A percentile compares a stretch with the other conserved stretches of the same genome.
These are phyloP conservation scores for Flaveria floridana DNA, from an alignment of 140 eudicot species.

Conservation along the genomic window DNA sequence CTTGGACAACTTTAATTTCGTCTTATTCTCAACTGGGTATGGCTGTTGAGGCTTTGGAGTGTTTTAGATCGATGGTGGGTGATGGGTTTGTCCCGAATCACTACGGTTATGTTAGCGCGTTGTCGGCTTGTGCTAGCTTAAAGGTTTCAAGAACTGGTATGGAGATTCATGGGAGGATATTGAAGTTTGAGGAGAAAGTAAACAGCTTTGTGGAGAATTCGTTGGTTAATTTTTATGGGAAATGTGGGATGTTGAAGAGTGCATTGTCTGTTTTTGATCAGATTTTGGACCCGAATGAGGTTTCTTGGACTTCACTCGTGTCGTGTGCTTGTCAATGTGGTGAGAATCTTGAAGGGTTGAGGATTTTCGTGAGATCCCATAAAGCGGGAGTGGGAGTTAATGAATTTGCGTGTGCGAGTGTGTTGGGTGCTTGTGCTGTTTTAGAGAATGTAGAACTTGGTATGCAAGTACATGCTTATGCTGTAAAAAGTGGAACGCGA, in stretches of 20 bases:
- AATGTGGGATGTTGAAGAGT: conserved; percentile 55
- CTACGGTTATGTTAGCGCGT: conserved; percentile 59
- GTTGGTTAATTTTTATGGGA: conserved; percentile 71
- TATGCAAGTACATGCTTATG: conserved; percentile 52
- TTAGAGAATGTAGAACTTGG: conserved; percentile 43
- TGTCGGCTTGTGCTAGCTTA: conserved; percentile 50
- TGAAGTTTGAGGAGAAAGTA: conserved; percentile 33
- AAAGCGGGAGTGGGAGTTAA: conserved; percentile 51
- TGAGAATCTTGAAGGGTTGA: conserved; percentile 49
- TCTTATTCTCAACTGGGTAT: conserved; percentile 49
- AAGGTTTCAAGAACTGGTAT: conserved; percentile 47
- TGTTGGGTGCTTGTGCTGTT: conserved; percentile 65
- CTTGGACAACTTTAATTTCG: conserved; percentile 65
- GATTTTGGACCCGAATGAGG: conserved; percentile 51
- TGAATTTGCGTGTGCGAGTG: conserved; percentile 47
- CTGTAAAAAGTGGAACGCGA: conserved; percentile 49
- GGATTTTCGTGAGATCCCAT: conserved; percentile 45
- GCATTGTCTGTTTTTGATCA: conserved; percentile 50
- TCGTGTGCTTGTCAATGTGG: conserved; percentile 60
- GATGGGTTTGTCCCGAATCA: conserved; percentile 54
- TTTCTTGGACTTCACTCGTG: conserved; percentile 60
- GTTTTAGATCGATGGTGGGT: conserved; percentile 50
- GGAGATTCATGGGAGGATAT: conserved; percentile 56
- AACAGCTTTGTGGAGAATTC: conserved; percentile 58
- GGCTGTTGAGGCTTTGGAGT: conserved; percentile 38